Conservation (phyloP, 176 grass and related monocot genomes). For the Hyparrhenia diplandra region DNA sequence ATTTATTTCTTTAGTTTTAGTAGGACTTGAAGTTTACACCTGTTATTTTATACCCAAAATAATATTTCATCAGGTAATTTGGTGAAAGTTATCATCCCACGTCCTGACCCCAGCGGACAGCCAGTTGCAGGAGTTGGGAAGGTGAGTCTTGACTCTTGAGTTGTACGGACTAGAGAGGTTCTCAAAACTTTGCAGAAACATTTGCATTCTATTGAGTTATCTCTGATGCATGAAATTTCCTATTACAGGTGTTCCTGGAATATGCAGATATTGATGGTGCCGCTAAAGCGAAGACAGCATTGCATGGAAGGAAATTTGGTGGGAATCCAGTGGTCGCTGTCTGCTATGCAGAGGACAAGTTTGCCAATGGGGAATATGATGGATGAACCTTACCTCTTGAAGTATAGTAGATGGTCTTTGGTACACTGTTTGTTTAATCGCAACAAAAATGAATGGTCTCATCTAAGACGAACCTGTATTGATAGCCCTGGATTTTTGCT, state of each 20-base stretch:
- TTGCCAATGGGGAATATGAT: conserved; percentile 77
- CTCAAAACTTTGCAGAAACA: background rate
- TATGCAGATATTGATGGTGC: conserved; percentile 43
- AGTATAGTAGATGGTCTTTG: background rate
- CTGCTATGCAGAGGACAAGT: conserved; percentile 88
- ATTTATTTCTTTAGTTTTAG: conserved; percentile 7
- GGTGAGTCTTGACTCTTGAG: conserved; percentile 43
- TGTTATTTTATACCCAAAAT: background rate
- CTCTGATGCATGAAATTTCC: background rate
- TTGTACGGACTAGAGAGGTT: background rate
- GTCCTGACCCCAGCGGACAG: conserved; percentile 68
- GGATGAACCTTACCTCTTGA: conserved; percentile 5
- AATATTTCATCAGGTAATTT: conserved; percentile 50
- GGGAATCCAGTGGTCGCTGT: conserved; percentile 78
- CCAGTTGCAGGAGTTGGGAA: conserved; percentile 76
- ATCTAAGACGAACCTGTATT: background rate
- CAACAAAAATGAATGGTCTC: background rate
- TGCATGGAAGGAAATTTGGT: conserved; percentile 85
- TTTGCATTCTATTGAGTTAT: background rate
- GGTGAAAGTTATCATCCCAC: conserved; percentile 82
- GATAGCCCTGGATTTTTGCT: background rate
- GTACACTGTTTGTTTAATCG: background rate
- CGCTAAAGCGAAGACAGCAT: conserved; percentile 66
- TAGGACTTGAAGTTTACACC: background rate
- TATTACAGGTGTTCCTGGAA: conserved; percentile 72